Base-by-base conservation (phyloP, 805 yeast species). In the Cyberlindnera suaveolens region DNA sequence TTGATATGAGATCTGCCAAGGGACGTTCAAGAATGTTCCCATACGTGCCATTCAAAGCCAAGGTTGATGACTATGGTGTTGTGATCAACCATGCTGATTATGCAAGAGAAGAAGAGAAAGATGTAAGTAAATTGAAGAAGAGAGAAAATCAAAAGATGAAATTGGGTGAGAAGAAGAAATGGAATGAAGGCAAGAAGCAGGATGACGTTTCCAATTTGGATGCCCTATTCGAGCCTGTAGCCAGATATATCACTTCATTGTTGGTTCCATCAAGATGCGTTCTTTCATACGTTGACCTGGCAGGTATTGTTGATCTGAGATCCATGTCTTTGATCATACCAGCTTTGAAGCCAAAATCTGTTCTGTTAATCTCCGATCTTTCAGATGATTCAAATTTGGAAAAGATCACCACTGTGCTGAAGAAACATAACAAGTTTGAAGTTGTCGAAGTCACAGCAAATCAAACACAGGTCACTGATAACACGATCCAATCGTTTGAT, bases 61-160 rank as follows among this genome's bases (percentile, higher is more conserved):
- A 84, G 50, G 66, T 72, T 38, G 98, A 93, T 58, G 97, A 91
- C 51, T 93, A 91, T 61, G 99, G 99, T 27, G 82, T 78, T 43
- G 64, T 81, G 2, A 80, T 90, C 17, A 80, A 82, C 48, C 73
- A 74, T 35, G 75, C 78, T 32, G 83, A 82, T 52, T 84, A 81
- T 54, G 73, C 70, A 29, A 66, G 74, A 44, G 77, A 71, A 30
- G 81, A 77, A 40, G 76, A 72, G 42, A 66, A 61, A 43, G 68
- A 65, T 39, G 57, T 61, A 7, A 53, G 61, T 39, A 61, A 60
- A 32, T 16, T 53, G 41, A 64, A 57, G 32, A 54, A 42, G 23
- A 52, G 46, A 20, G 62, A 58, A 43, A 49, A 55, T 15, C 51
- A 54, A 4, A 62, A 51, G 38, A 52, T 56, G 38, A 54, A 51